phyloP scores from a whole-genome alignment of 495 filamentous ascomycete genomes.

The Stereocaulon alpinum region DNA sequence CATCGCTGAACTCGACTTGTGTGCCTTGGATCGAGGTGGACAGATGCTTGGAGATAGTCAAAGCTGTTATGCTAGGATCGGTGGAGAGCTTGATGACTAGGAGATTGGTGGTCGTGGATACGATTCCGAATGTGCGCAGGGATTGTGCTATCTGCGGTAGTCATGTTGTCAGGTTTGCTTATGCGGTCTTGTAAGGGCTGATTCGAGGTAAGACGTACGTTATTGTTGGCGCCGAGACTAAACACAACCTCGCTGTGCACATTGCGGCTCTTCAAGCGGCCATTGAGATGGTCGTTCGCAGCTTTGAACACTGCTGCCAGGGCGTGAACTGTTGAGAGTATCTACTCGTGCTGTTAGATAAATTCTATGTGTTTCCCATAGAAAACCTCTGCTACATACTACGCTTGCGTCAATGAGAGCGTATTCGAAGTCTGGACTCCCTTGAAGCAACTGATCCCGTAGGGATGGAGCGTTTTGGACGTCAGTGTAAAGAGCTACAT shows the following conservation, averaged over 20 bases:
- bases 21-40: conserved; percentile 46
- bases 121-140: conserved; percentile 78
- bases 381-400: conserved; percentile 31
- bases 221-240: conserved; percentile 71
- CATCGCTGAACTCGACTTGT: conserved; percentile 53
- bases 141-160: conserved; percentile 69
- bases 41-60: conserved; percentile 20
- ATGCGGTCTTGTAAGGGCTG: background rate
- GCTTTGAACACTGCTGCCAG: conserved; percentile 72
- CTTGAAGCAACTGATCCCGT: conserved; percentile 66
- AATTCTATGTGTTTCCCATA: background rate
- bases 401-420: conserved; percentile 79
- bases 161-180: background rate
- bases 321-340: conserved; percentile 59
- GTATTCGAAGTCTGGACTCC: conserved; percentile 80
- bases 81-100: conserved; percentile 64
- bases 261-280: conserved; percentile 65
- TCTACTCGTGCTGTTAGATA: conserved; percentile 29
- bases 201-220: conserved; percentile 40
- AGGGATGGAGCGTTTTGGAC: conserved; percentile 68
- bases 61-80: conserved; percentile 13
- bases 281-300: conserved; percentile 51
- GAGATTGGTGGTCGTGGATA: conserved; percentile 54
- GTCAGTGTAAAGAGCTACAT: conserved; percentile 63
- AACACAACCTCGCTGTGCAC: conserved; percentile 91